Percentiles rank a stretch among this genome's conserved stretches.
Evolutionary conservation across 2,329 filamentous ascomycete genomes (phyloP).

Genomic region (Aspergillus sp.): DNA sequence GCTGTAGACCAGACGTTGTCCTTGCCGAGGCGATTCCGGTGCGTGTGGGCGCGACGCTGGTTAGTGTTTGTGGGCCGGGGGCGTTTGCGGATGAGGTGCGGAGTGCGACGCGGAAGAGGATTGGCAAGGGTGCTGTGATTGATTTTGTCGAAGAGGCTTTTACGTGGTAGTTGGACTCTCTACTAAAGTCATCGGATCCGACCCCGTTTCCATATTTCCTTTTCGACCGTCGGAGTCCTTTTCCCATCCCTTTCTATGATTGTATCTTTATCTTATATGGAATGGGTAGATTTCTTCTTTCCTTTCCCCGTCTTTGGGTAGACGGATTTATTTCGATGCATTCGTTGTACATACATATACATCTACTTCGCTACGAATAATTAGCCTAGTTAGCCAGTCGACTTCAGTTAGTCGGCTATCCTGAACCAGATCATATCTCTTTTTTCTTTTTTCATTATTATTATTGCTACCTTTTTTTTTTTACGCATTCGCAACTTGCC

Average conservation of each 20-base stretch:
- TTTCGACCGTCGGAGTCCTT: background rate
- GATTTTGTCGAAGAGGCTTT: slow-evolving; percentile 68
- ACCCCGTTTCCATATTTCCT: background rate
- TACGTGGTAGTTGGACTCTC: slow-evolving; percentile 50
- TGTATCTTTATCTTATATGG: background rate
- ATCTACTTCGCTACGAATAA: too few relatives aligned
- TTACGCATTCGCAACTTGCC: too few relatives aligned
- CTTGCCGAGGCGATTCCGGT: slow-evolving; percentile 57
- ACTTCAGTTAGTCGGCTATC: too few relatives aligned
- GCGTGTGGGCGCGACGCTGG: slow-evolving; percentile 59
- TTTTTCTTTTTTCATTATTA: background rate
- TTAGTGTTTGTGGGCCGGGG: slow-evolving; percentile 64
- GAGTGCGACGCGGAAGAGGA: slow-evolving; percentile 51
- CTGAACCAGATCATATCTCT: background rate
- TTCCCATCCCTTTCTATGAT: background rate
- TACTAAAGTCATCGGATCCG: background rate
- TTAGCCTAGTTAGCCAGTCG: too few relatives aligned
- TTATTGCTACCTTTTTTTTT: too few relatives aligned
- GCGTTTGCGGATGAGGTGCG: slow-evolving; percentile 63
- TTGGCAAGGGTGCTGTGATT: slow-evolving; percentile 53
- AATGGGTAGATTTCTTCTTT: background rate
- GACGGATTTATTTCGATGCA: too few relatives aligned
- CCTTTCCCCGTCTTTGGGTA: background rate
- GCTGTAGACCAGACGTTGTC: slow-evolving; percentile 56
- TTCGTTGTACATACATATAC: background rate